Evolutionary conservation across 202 grass and related monocot species (phyloP), one percentile per base, ranked within the genome.

Genomic region (Digitaria exilis): DNA sequence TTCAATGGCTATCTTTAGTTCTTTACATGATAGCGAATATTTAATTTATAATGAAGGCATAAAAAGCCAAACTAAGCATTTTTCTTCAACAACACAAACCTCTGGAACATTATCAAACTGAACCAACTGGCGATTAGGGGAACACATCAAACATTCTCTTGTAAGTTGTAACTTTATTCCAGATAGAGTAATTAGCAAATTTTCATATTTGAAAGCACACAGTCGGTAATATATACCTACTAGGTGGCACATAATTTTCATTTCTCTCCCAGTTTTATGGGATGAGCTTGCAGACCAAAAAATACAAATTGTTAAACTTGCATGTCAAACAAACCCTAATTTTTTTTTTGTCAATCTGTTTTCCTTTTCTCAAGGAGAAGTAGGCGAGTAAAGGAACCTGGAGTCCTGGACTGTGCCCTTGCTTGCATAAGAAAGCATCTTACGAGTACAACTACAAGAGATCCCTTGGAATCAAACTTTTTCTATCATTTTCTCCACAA

Each of bases 361-460:
- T 73, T 19, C 48, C 7, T 9, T 9, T 56, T 16, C 5, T 54
- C 5, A n/a, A 74, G 2, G 49, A 56, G 22, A 75, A 57, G 21
- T 41, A 15, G 14, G 32, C 2, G 30, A 35, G 49, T 35, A 74
- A 55, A 55, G 28, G 26, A 73, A 8, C 18, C 29, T 37, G n/a
- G n/a, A n/a, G n/a, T n/a, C n/a, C n/a, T n/a, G 2, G 17, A 21
- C 11, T 37, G 19, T 35, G 30, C 0, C 11, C 18, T 44, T 24
- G 28, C 19, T 79, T 65, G 24, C 43, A 22, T 78, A 35, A 65
- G 76, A 34, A 79, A 35, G 76, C 60, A 65, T 65, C 29, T 65
- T 61, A 8, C 58, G 16, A 49, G 76, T 65, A 79, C 65, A 50
- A 51, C 42, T 50, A 26, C 76, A 15, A 6, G 18, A 50, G 59